Conservation (phyloP, 768 basidiomycete species). For the Roridomyces roridus region DNA sequence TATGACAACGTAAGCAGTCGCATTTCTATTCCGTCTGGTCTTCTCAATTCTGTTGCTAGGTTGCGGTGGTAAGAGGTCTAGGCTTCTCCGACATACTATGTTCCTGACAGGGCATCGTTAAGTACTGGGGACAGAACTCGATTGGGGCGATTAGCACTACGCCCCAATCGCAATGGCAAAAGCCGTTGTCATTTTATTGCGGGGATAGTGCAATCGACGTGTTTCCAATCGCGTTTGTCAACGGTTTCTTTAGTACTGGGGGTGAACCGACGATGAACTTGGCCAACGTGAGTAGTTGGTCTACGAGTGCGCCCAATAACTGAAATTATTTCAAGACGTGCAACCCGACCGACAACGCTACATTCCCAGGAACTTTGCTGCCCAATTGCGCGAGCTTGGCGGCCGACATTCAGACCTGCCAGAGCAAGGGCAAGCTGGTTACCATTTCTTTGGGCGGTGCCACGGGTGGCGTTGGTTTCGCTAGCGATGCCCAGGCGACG, state of each 20-base stretch:
- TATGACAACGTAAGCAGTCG: slow-evolving; percentile 61
- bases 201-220: slow-evolving; percentile 73
- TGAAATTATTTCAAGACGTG: slow-evolving; percentile 52
- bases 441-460: slow-evolving; percentile 68
- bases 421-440: slow-evolving; percentile 66
- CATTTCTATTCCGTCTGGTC: slow-evolving; percentile 10
- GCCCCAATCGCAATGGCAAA: slow-evolving; percentile 62
- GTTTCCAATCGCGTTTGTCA: slow-evolving; percentile 73
- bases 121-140: slow-evolving; percentile 81
- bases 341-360: slow-evolving; percentile 57
- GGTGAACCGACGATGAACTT: slow-evolving; percentile 69
- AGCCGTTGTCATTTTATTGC: slow-evolving; percentile 68
- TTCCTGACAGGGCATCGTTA: slow-evolving; percentile 29
- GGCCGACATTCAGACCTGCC: slow-evolving; percentile 67
- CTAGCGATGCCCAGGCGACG: slow-evolving; percentile 59
- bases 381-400: slow-evolving; percentile 68
- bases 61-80: slow-evolving; percentile 56
- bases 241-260: slow-evolving; percentile 69
- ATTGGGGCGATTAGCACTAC: slow-evolving; percentile 61
- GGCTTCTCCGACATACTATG: not conserved
- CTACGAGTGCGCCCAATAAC: not conserved
- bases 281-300: slow-evolving; percentile 56
- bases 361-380: slow-evolving; percentile 67
- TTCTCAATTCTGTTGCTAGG: slow-evolving; percentile 37
- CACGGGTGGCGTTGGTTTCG: slow-evolving; percentile 65